A percentile compares a stretch with the other conserved stretches of the same genome.
Conservation (phyloP, 108 stramenopile genomes). For the Fragilariopsis cylindrus region DNA sequence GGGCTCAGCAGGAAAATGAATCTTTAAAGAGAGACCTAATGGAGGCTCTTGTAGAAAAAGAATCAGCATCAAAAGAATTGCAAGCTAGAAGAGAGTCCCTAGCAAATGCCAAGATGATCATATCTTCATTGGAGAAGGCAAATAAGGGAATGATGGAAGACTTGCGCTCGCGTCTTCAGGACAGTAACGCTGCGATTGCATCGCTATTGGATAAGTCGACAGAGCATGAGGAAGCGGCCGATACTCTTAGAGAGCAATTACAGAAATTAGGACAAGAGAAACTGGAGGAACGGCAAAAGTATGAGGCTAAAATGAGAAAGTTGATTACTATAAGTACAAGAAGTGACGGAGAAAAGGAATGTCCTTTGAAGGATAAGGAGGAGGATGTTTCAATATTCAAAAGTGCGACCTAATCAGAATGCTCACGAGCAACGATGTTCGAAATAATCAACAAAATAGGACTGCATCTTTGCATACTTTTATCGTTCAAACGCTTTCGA, state of each 20-base stretch:
- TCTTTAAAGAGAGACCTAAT: constrained; percentile 26
- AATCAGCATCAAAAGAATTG: constrained; percentile 35
- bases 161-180: constrained; percentile 51
- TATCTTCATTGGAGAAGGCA: constrained; percentile 63
- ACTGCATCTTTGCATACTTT: background rate
- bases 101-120: constrained; percentile 74
- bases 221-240: constrained; percentile 40
- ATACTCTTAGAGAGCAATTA: constrained; percentile 30
- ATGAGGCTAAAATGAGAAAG: constrained; percentile 19
- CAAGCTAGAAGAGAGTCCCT: constrained; percentile 47
- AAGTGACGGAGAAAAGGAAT: constrained; percentile 11
- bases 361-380: constrained; percentile 18
- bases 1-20: constrained; percentile 17
- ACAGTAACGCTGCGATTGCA: constrained; percentile 57
- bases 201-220: constrained; percentile 53
- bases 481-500: background rate
- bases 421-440: background rate
- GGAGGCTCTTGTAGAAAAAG: constrained; percentile 35
- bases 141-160: constrained; percentile 72
- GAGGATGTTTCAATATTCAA: background rate
- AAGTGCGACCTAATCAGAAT: background rate
- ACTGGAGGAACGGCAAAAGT: constrained; percentile 13
- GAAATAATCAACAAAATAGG: background rate
- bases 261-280: constrained; percentile 43
- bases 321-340: constrained; percentile 8